Percentiles rank a stretch among this genome's conserved stretches.
Conservation (phyloP, 208 protist species). For the Leishmania aethiopica region DNA sequence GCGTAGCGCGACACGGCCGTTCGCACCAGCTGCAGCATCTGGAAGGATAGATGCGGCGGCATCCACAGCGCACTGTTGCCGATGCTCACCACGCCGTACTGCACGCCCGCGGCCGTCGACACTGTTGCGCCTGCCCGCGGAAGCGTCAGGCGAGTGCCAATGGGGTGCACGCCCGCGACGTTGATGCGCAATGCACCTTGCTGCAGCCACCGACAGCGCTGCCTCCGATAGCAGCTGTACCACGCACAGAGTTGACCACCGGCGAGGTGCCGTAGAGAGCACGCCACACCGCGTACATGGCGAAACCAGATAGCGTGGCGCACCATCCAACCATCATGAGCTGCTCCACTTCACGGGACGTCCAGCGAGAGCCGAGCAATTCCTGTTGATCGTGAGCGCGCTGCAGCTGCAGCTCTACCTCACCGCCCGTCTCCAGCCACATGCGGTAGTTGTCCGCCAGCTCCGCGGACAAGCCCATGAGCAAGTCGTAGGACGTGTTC, state of each 20-base stretch:
- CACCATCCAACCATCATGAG: slow-evolving; percentile 37
- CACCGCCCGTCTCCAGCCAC: slow-evolving; percentile 35
- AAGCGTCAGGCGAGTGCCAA: slow-evolving; percentile 8
- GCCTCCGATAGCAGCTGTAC: neutral
- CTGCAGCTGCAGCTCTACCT: slow-evolving; percentile 12
- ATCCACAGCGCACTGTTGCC: slow-evolving; percentile 10
- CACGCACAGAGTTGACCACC: neutral
- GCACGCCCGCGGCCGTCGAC: slow-evolving; percentile 10
- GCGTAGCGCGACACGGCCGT: slow-evolving; percentile 27
- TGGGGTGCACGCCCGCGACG: neutral
- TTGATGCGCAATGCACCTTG: neutral
- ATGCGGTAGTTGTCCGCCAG: slow-evolving; percentile 18
- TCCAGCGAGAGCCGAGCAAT: slow-evolving; percentile 13
- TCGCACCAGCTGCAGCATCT: neutral
- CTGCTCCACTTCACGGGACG: slow-evolving; percentile 17
- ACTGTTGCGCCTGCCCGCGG: slow-evolving; percentile 13
- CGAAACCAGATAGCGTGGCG: slow-evolving; percentile 22
- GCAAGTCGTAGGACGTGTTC: slow-evolving; percentile 38
- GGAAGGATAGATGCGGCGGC: neutral
- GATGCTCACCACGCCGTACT: slow-evolving; percentile 31
- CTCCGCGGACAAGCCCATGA: slow-evolving; percentile 14
- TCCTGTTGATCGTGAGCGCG: neutral
- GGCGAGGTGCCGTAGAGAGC: slow-evolving; percentile 7
- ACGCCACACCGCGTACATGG: slow-evolving; percentile 14
- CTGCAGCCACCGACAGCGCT: neutral